These are phyloP conservation scores for Rhodotorula mucilaginosa DNA, from an alignment of 1,284 basidiomycete genomes.

Conservation along the genomic window DNA sequence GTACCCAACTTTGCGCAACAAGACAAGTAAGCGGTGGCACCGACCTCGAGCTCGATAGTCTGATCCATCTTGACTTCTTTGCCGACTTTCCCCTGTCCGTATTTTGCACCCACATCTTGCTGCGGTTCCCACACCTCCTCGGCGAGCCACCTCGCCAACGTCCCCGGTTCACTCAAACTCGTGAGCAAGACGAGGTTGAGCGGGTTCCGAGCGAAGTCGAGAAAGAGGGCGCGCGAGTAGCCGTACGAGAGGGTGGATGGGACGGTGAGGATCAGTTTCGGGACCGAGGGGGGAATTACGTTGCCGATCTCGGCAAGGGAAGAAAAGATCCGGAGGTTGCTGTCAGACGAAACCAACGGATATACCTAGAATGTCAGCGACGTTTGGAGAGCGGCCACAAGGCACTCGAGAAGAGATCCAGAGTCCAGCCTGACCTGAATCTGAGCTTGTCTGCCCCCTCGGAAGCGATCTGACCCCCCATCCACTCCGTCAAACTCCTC, in stretches of 20 bases:
- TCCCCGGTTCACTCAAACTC: conserved; percentile 67
- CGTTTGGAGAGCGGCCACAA: conserved; percentile 53
- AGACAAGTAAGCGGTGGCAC: too few species aligned
- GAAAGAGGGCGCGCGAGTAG: conserved; percentile 78
- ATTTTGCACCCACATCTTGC: conserved; percentile 69
- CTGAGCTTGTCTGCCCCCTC: conserved; percentile 49
- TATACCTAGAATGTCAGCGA: background rate
- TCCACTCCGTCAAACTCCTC: conserved; percentile 97
- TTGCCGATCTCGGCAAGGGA: conserved; percentile 75
- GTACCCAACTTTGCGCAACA: background rate
- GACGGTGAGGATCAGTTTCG: conserved; percentile 89
- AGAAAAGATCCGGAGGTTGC: conserved; percentile 84
- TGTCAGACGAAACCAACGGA: conserved; percentile 46
- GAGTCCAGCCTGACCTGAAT: conserved; percentile 47
- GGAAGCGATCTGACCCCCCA: conserved; percentile 56
- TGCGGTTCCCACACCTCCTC: conserved; percentile 72
- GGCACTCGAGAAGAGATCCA: background rate
- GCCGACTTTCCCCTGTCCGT: conserved; percentile 85
- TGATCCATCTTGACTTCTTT: conserved; percentile 74
- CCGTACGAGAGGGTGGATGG: conserved; percentile 91
- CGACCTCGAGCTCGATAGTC: conserved; percentile 63
- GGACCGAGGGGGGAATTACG: conserved; percentile 69
- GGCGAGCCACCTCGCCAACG: conserved; percentile 74
- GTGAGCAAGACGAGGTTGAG: conserved; percentile 85
- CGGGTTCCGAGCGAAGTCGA: conserved; percentile 59